Base-by-base conservation (phyloP, 2,329 filamentous ascomycete species). In the Paraconiothyrium brasiliense region DNA sequence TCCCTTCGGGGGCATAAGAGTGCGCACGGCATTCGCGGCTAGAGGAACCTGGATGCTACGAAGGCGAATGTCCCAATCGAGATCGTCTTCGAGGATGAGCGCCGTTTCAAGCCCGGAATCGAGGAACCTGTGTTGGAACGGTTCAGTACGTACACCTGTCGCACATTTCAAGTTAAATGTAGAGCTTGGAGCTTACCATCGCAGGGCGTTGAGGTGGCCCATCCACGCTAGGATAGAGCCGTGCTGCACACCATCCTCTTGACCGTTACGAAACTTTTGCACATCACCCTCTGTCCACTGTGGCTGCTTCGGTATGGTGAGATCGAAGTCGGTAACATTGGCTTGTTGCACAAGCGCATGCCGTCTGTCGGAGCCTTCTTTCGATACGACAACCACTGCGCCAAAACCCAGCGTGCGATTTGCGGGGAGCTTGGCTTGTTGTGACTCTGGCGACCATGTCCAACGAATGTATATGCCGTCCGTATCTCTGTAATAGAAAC, bases 51-150 rank as follows among this genome's bases (percentile, higher is more conserved):
- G 80, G n/a, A 72, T 60, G 59, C 76, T 81, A 57, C 80, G 79
- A 14, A 82, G 73, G 54, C 77, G 80, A 43, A 82, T 78, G 63
- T 82, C 80, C 77, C 78, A 82, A 62, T 82, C 80, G 34, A 82
- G 79, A 60, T 82, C 80, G 67, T 82, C 80, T 71, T 82, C 80
- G 46, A 82, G 72, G 27, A 82, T 79, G 34, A 82, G 72, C 2
- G 77, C 79, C 1, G 80, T 81, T 59, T 80, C 78, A 9, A 78
- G 72, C 44, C 74, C 76, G 48, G 78, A 81, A 16, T 76, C 70
- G n/a, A 82, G 71, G 66, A 82, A 82, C 75, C 77, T 80, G 60
- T 14, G 6, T 46, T 3, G 32, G 24, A 49, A 59, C 58, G 54
- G 60, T 58, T 71, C 58, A 74, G 67, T 57, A 43, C 41, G 20